phyloP scores from a whole-genome alignment of 2,329 filamentous ascomycete species.

The Chrysosphaeria jannelii region DNA sequence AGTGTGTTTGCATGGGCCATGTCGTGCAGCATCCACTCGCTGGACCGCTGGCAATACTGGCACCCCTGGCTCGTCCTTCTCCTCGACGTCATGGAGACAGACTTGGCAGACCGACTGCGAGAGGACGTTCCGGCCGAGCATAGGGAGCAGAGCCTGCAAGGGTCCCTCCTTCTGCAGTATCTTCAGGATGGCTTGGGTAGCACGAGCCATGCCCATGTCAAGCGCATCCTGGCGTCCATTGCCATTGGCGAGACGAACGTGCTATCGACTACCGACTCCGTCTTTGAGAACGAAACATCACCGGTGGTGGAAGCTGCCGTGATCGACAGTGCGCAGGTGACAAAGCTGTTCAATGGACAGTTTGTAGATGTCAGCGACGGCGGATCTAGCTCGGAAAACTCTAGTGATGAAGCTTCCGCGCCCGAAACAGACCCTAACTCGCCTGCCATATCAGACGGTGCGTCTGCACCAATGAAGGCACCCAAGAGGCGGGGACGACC shows the following conservation, averaged over 20 bases:
- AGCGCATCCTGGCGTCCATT: conserved; percentile 31
- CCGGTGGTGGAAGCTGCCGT: no score
- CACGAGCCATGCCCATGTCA: conserved; percentile 13
- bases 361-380: conserved; percentile 30
- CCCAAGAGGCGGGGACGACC: no score
- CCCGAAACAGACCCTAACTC: neutral
- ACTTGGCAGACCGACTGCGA: conserved; percentile 29
- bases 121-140: no score
- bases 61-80: conserved; percentile 51
- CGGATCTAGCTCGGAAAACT: no score
- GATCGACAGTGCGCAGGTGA: neutral
- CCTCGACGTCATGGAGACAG: conserved; percentile 44
- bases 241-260: conserved; percentile 27
- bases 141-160: no score
- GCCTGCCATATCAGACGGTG: no score
- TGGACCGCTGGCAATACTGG: conserved; percentile 57
- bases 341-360: conserved; percentile 23
- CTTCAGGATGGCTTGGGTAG: conserved; percentile 14
- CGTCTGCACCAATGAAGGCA: no score
- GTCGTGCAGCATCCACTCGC: conserved; percentile 51
- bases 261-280: conserved; percentile 3
- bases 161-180: conserved; percentile 32
- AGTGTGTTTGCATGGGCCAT: conserved; percentile 71
- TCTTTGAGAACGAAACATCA: conserved; percentile 42
- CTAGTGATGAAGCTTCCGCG: no score